A percentile compares a stretch with the other conserved stretches of the same genome.
These are phyloP conservation scores for Termitomyces titanicus DNA, from an alignment of 768 basidiomycete genomes.

Conservation along the genomic window DNA sequence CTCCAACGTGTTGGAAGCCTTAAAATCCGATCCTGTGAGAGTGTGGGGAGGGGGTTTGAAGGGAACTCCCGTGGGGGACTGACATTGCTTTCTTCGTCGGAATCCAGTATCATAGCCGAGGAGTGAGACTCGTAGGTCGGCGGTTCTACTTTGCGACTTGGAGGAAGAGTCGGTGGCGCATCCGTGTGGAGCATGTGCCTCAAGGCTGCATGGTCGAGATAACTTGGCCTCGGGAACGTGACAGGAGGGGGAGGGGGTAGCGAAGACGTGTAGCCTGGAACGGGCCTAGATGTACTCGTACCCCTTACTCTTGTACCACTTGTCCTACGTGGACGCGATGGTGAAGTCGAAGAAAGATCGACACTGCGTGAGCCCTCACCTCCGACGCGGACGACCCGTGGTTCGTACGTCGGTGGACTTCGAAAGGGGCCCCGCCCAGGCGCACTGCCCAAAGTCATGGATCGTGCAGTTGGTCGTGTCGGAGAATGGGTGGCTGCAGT, in stretches of 20 bases:
- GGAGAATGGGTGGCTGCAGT: slow-evolving; percentile 26
- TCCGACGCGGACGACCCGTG: slow-evolving; percentile 64
- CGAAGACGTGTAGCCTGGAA: slow-evolving; percentile 25
- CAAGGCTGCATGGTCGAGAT: slow-evolving; percentile 74
- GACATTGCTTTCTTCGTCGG: slow-evolving; percentile 62
- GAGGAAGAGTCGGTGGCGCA: slow-evolving; percentile 31
- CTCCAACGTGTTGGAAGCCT: slow-evolving; percentile 78
- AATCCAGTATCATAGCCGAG: slow-evolving; percentile 40
- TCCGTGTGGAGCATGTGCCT: slow-evolving; percentile 67
- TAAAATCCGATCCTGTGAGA: slow-evolving; percentile 40
- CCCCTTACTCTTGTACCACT: slow-evolving; percentile 33
- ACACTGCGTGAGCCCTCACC: slow-evolving; percentile 30
- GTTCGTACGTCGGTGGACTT: slow-evolving; percentile 45
- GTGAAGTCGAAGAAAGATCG: slow-evolving; percentile 43
- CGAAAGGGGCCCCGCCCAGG: slow-evolving; percentile 30
- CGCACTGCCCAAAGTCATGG: slow-evolving; percentile 33
- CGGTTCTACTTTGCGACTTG: slow-evolving; percentile 35
- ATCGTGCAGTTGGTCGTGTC: slow-evolving; percentile 39
- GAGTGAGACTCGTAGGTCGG: slow-evolving; percentile 14
- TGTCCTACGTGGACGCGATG: slow-evolving; percentile 43
- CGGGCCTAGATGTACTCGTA: slow-evolving; percentile 25
- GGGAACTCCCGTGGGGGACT: slow-evolving; percentile 44
- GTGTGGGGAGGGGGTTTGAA: slow-evolving; percentile 20
- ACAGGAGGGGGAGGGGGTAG: slow-evolving; percentile 27
- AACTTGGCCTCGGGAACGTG: slow-evolving; percentile 64